Conservation (phyloP, 352 stramenopile genomes). For the Phytophthora aleatoria region DNA sequence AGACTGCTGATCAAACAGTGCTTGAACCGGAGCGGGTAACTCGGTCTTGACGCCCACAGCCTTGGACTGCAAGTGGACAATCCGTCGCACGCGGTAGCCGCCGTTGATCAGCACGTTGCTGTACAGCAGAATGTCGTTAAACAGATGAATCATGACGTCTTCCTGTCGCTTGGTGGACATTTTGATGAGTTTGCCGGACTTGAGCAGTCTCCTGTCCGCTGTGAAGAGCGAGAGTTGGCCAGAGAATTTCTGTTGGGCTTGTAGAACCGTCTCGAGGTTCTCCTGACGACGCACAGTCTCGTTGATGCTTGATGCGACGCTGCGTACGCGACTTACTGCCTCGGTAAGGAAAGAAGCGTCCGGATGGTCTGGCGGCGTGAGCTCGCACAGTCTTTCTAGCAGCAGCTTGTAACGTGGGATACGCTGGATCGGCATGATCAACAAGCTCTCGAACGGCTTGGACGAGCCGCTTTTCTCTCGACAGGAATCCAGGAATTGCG, state of each 20-base stretch:
- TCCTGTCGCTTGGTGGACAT: slow-evolving; percentile 84
- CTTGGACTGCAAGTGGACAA: slow-evolving; percentile 77
- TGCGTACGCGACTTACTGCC: slow-evolving; percentile 61
- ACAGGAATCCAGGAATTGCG: slow-evolving; percentile 63
- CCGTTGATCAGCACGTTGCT: slow-evolving; percentile 76
- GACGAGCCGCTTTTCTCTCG: slow-evolving; percentile 50
- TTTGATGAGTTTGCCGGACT: slow-evolving; percentile 77
- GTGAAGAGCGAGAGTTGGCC: slow-evolving; percentile 78
- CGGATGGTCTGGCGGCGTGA: slow-evolving; percentile 60
- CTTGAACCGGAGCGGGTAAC: slow-evolving; percentile 53
- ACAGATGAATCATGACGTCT: slow-evolving; percentile 85
- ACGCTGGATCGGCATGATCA: slow-evolving; percentile 93
- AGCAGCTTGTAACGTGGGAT: slow-evolving; percentile 93
- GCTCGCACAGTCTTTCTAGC: slow-evolving; percentile 75
- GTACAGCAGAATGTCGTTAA: slow-evolving; percentile 88
- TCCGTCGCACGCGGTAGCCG: slow-evolving; percentile 70
- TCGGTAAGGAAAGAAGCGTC: slow-evolving; percentile 70
- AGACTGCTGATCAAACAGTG: slow-evolving; percentile 53
- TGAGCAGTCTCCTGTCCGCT: slow-evolving; percentile 58
- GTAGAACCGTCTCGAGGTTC: slow-evolving; percentile 77
- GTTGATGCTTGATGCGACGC: slow-evolving; percentile 79
- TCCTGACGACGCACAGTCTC: slow-evolving; percentile 85
- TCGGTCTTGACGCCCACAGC: slow-evolving; percentile 68
- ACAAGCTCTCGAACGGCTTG: slow-evolving; percentile 82
- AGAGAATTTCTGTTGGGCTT: slow-evolving; percentile 85